Conservation (phyloP, 75 land plant species). For the Ceratopteris richardii region DNA sequence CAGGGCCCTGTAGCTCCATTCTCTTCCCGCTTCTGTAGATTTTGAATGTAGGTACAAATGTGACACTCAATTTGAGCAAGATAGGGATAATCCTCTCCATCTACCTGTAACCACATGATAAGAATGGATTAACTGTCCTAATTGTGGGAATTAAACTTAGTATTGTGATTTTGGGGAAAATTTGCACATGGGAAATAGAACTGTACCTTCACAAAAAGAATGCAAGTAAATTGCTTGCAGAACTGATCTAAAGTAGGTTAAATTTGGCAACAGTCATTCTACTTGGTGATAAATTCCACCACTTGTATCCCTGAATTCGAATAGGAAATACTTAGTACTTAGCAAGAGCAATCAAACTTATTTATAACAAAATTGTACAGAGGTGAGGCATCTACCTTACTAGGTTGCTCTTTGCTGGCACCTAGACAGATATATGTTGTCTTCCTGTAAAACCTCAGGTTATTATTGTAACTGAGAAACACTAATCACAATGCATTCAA, state of each 20-base stretch:
- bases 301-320: constrained; percentile 48
- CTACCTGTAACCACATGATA: constrained; percentile 29
- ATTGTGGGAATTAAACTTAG: background rate
- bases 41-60: constrained; percentile 32
- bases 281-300: constrained; percentile 47
- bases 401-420: no score
- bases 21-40: constrained; percentile 28
- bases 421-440: no score
- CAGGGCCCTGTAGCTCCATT: constrained; percentile 24
- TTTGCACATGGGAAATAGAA: no score
- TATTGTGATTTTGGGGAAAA: background rate
- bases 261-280: constrained; percentile 33
- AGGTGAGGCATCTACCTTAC: no score
- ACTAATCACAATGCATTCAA: no score
- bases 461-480: no score
- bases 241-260: constrained; percentile 43
- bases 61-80: constrained; percentile 25
- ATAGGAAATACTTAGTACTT: background rate
- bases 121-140: background rate
- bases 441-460: no score
- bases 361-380: no score
- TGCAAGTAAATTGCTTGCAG: constrained; percentile 52
- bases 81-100: constrained; percentile 28
- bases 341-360: no score
- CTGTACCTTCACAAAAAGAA: constrained; percentile 69